phyloP scores from a whole-genome alignment of 495 filamentous ascomycete species.

The Neurospora sp. region DNA sequence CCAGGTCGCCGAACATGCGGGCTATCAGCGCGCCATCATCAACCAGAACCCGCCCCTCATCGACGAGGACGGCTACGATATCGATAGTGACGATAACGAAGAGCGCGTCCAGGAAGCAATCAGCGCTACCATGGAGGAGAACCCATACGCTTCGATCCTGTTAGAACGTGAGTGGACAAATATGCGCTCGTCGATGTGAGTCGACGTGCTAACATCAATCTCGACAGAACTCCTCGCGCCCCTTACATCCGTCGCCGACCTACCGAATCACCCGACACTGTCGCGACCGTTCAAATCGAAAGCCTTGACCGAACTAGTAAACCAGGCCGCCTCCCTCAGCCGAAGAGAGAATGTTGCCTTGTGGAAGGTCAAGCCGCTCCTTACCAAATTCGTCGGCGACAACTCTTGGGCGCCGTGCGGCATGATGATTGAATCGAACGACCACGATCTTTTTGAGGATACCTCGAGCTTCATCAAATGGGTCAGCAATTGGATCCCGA shows the following conservation, averaged over 20 bases:
- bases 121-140: conserved; percentile 60
- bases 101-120: conserved; percentile 51
- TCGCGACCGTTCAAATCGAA: conserved; percentile 73
- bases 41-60: conserved; percentile 60
- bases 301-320: conserved; percentile 69
- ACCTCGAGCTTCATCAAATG: conserved; percentile 19
- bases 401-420: conserved; percentile 68
- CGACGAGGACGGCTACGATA: conserved; percentile 79
- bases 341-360: conserved; percentile 67
- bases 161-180: conserved; percentile 59
- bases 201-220: neutral
- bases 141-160: conserved; percentile 72
- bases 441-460: conserved; percentile 41
- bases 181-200: neutral
- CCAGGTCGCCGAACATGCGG: conserved; percentile 75
- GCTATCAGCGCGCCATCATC: conserved; percentile 76
- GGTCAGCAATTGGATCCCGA: conserved; percentile 1
- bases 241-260: conserved; percentile 73
- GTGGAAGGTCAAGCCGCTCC: conserved; percentile 67
- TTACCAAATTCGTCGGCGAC: conserved; percentile 71
- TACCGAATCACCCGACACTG: conserved; percentile 73
- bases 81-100: conserved; percentile 74
- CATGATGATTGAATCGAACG: conserved; percentile 44
- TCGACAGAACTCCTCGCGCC: conserved; percentile 71
- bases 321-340: conserved; percentile 55